Conservation (phyloP, 352 stramenopile species). For the Pythium scleroteichum region DNA sequence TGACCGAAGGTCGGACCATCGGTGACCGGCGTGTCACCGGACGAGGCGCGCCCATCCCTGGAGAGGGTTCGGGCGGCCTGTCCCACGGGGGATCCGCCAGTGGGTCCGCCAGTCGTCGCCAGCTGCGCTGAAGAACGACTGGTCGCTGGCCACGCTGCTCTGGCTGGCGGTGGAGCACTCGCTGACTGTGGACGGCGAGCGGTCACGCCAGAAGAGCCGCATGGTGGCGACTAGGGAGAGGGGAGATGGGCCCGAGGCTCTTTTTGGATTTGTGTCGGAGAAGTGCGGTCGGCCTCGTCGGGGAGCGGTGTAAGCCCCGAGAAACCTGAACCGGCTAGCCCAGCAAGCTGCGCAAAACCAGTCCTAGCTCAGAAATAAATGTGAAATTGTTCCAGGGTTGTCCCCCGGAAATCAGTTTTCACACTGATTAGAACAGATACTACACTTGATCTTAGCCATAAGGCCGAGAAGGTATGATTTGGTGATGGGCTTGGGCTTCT, state of each 20-base stretch:
- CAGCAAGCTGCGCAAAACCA: constrained; percentile 34
- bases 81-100: constrained; percentile 3
- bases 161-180: constrained; percentile 5
- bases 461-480: constrained; percentile 84
- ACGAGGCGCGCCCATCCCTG: constrained; percentile 1
- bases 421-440: constrained; percentile 94
- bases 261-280: not conserved
- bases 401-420: constrained; percentile 85
- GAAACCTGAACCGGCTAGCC: constrained; percentile 28
- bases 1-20: constrained; percentile 6
- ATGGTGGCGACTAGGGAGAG: not conserved
- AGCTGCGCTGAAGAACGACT: constrained; percentile 1
- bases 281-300: constrained; percentile 17
- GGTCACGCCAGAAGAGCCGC: constrained; percentile 9
- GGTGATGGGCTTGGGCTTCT: not conserved
- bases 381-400: constrained; percentile 68
- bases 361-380: constrained; percentile 72
- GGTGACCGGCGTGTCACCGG: constrained; percentile 1
- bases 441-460: constrained; percentile 91
- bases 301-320: constrained; percentile 31
- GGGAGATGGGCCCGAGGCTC: not conserved
- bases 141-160: constrained; percentile 7
- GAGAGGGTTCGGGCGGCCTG: constrained; percentile 8
- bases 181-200: constrained; percentile 7
- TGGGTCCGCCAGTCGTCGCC: not conserved